These are phyloP conservation scores for Plenodomus tracheiphilus DNA, from an alignment of 2,329 filamentous ascomycete genomes.

Conservation along the genomic window DNA sequence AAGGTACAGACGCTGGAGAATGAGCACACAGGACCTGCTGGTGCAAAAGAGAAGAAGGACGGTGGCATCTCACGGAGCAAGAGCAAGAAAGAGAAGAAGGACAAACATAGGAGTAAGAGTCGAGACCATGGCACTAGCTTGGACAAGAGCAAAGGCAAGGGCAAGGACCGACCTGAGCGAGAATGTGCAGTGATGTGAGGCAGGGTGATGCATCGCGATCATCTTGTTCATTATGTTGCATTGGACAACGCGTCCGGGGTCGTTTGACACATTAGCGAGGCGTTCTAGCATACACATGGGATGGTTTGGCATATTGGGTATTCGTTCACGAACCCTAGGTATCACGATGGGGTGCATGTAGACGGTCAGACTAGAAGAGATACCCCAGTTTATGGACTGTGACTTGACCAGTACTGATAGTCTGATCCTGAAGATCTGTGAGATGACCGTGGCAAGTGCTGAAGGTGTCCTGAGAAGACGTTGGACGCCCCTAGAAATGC, in stretches of 20 bases:
- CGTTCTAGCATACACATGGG: slow-evolving; percentile 19
- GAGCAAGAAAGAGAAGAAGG: slow-evolving; percentile 37
- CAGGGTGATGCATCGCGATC: slow-evolving; percentile 4
- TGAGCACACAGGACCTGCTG: slow-evolving; percentile 10
- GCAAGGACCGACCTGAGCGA: slow-evolving; percentile 44
- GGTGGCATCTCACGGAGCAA: slow-evolving; percentile 27
- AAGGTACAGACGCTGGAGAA: slow-evolving; percentile 18
- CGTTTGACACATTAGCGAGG: slow-evolving; percentile 24
- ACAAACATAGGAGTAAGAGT: slow-evolving; percentile 45
- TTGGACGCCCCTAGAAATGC: slow-evolving; percentile 30
- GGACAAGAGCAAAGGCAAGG: slow-evolving; percentile 33
- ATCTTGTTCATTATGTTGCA: slow-evolving; percentile 4
- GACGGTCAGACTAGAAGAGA: neutral
- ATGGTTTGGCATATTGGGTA: neutral
- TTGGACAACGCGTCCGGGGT: slow-evolving; percentile 1
- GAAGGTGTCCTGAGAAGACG: slow-evolving; percentile 31
- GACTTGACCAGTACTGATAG: neutral
- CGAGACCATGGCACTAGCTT: slow-evolving; percentile 41
- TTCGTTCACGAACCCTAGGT: neutral
- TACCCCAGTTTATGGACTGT: neutral
- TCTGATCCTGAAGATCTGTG: neutral
- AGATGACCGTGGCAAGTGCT: neutral
- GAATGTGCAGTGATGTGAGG: slow-evolving; percentile 52
- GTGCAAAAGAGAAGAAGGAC: slow-evolving; percentile 30
- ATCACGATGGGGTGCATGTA: neutral